phyloP scores from a whole-genome alignment of 2,329 filamentous ascomycete species.

The Fusarium chaquense region DNA sequence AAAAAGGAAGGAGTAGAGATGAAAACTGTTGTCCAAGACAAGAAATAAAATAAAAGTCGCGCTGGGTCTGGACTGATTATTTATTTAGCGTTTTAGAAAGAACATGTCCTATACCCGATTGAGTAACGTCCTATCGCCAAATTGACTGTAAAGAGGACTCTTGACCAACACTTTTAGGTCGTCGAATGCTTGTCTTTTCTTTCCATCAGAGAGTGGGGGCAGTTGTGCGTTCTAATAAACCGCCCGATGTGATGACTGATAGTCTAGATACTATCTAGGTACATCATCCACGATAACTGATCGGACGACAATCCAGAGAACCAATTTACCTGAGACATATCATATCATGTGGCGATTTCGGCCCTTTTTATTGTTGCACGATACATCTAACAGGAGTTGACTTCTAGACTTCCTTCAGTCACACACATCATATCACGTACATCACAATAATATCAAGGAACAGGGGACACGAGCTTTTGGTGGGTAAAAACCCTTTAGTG shows the following conservation, averaged over 20 bases:
- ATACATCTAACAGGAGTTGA: neutral
- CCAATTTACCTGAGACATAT: slow-evolving; percentile 15
- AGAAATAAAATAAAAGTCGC: slow-evolving; percentile 32
- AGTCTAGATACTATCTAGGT: too few species aligned
- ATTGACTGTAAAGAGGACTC: slow-evolving; percentile 20
- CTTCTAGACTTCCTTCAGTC: neutral
- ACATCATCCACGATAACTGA: slow-evolving; percentile 8
- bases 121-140: slow-evolving; percentile 33
- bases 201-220: slow-evolving; percentile 28
- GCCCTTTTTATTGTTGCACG: slow-evolving; percentile 19
- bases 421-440: slow-evolving; percentile 5
- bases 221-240: slow-evolving; percentile 13
- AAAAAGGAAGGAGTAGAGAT: neutral
- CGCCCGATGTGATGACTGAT: slow-evolving; percentile 16
- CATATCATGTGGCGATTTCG: slow-evolving; percentile 23
- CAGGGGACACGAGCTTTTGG: slow-evolving; percentile 16
- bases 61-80: slow-evolving; percentile 4
- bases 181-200: slow-evolving; percentile 22
- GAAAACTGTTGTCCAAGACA: slow-evolving; percentile 9
- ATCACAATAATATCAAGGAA: neutral
- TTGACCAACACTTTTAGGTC: slow-evolving; percentile 11
- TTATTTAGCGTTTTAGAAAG: slow-evolving; percentile 28
- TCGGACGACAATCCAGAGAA: slow-evolving; percentile 6
- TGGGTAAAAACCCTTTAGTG: slow-evolving; percentile 23
- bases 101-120: slow-evolving; percentile 21